Evolutionary conservation across 2,329 filamentous ascomycete species (phyloP), one percentile per base, ranked within the genome.

Genomic region (Xylaria sp.): DNA sequence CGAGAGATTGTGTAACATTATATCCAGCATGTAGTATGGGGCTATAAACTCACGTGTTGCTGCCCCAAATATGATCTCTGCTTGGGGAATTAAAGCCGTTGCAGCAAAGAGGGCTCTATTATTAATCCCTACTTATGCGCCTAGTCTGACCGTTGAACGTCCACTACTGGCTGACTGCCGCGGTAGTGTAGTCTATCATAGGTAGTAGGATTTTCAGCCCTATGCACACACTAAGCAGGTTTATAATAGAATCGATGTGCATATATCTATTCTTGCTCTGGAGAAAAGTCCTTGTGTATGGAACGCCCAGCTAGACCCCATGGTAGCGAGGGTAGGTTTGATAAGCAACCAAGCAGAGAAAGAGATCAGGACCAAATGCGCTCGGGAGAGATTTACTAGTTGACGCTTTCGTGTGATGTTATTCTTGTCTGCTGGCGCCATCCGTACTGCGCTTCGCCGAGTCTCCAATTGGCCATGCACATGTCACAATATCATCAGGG

Each of bases 181-280:
- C 42, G 42, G 31, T 51, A 38, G 44, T 40, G 4, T 40, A 23
- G 31, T 60, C 44, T 51, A 56, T 31, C 36, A 36, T 33, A 23
- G 23, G 23, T 23, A 13, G n/a, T 13, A 54, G 59, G 44, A 62
- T 62, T 54, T 20, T 62, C 59, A 62, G 59, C 59, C 59, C 42
- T 62, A 62, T 58, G 36, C 54, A 58, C 1, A 6, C n/a, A 46
- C 42, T 40, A 38, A 58, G 7, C 28, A 42, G 20, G 26, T 42
- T 40, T 57, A 42, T 26, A 57, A 38, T 57, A 26, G 33, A 23
- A n/a, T 26, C 36, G 4, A n/a, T 15, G 48, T 67, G 59, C 54
- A 42, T 26, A 48, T 54, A 46, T 56, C 54, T 67, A 67, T 67
- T 67, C 54, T 67, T 7, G 40, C 10, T 53, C 60, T 20, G 17